Conservation (phyloP, 1,284 basidiomycete species). For the Leccinum variabile region DNA sequence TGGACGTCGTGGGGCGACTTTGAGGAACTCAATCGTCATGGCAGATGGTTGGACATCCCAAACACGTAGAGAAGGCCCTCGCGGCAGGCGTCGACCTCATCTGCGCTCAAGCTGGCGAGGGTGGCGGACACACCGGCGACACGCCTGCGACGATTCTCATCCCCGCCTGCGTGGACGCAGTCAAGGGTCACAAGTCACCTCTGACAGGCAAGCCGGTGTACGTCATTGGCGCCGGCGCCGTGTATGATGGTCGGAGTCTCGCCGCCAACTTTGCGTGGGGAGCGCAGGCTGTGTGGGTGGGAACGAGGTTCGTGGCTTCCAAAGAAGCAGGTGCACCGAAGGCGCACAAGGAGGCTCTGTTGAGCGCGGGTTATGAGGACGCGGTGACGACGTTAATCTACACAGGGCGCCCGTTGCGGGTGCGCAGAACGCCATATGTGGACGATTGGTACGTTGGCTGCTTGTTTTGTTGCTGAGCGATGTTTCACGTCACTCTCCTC, state of each 20-base stretch:
- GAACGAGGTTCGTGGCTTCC: slow-evolving; percentile 85
- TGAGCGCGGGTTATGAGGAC: slow-evolving; percentile 69
- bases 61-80: slow-evolving; percentile 81
- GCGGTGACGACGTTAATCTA: slow-evolving; percentile 80
- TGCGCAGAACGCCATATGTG: slow-evolving; percentile 79
- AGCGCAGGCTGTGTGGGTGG: slow-evolving; percentile 77
- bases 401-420: slow-evolving; percentile 85
- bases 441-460: slow-evolving; percentile 61
- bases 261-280: slow-evolving; percentile 85
- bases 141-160: slow-evolving; percentile 73
- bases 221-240: slow-evolving; percentile 84
- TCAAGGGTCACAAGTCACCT: slow-evolving; percentile 71
- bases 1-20: neutral
- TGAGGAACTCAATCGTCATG: neutral
- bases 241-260: slow-evolving; percentile 83
- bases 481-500: slow-evolving; percentile 7
- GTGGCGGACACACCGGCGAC: slow-evolving; percentile 82
- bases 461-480: neutral
- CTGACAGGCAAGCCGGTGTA: slow-evolving; percentile 79
- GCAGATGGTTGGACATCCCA: slow-evolving; percentile 87
- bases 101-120: slow-evolving; percentile 87
- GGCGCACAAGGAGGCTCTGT: slow-evolving; percentile 76
- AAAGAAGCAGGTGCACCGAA: slow-evolving; percentile 80
- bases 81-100: slow-evolving; percentile 83
- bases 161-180: slow-evolving; percentile 83